These are phyloP conservation scores for Anisogramma anomala DNA, from an alignment of 2,329 filamentous ascomycete species.

Conservation along the genomic window DNA sequence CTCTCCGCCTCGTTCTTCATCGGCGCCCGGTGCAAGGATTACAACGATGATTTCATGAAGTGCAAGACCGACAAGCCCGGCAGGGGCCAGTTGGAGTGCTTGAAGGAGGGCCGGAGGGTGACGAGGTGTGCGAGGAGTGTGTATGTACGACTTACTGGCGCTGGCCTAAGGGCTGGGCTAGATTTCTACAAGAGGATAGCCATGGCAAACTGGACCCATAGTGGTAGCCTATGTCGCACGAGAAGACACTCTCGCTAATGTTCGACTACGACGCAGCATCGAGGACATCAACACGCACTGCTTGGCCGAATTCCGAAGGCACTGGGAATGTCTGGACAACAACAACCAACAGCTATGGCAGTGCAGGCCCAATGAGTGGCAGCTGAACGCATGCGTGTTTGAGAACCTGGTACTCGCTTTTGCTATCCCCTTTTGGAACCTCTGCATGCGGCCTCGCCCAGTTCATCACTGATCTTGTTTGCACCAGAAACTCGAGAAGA, in stretches of 20 bases:
- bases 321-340: constrained; percentile 93
- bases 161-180: background rate
- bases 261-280: constrained; percentile 44
- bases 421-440: no score
- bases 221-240: background rate
- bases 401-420: constrained; percentile 72
- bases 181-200: background rate
- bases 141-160: constrained; percentile 44
- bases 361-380: constrained; percentile 78
- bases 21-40: constrained; percentile 82
- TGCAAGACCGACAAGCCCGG: constrained; percentile 95
- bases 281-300: constrained; percentile 95
- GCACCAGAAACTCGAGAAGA: constrained; percentile 65
- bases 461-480: background rate
- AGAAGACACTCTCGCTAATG: constrained; percentile 1
- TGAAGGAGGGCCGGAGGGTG: constrained; percentile 93
- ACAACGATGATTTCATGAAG: constrained; percentile 99
- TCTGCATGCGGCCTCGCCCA: no score
- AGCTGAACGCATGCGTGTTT: constrained; percentile 89
- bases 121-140: constrained; percentile 94
- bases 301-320: constrained; percentile 76
- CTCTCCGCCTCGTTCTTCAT: constrained; percentile 94
- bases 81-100: constrained; percentile 81
- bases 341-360: constrained; percentile 98
- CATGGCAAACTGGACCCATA: background rate